Base-by-base conservation (phyloP, 108 stramenopile species). In the Chaetoceros tenuissimus region DNA sequence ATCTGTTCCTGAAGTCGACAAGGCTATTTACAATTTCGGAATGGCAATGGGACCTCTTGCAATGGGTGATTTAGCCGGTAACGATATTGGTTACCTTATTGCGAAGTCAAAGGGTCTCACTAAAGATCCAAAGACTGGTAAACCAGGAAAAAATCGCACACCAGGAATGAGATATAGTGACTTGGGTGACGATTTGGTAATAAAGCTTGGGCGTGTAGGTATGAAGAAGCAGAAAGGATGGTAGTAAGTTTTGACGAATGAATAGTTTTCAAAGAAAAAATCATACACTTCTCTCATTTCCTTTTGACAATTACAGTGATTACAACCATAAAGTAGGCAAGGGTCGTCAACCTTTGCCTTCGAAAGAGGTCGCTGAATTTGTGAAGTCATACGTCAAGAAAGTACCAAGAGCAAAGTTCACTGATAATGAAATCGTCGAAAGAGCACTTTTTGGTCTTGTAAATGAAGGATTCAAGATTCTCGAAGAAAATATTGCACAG, bases 391-490 rank as follows among this genome's bases (percentile, higher is more conserved):
- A 80, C 64, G 72, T 64, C 19, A 53, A 67, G 53, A 60, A 48
- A 10, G 58, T 69, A 18, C 56, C 50, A 28, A 57, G 68, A 13
- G 65, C 16, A n/a, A 69, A 64, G 23, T 53, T 84, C 31, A 64
- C 59, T 22, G 58, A 67, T 23, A 53, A 81, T 1, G 78, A 87
- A 64, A 87, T 93, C 31, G 59, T 87, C 7, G 67, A 75, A 45
- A 72, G 83, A 24, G 55, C 84, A 55, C 61, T 97, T 44, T 95
- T 81, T 53, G 88, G 95, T 34, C 79, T 97, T 28, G 91, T 96
- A 31, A 98, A 98, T 60, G 96, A 97, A 66, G 98, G 94, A 5
- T 98, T 98, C 69, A 90, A 91, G 61, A 83, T 94, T 46, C 72
- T 98, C 49, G 98, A 97, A 63, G 98, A 97, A 62, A 90, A 88